Evolutionary conservation across 805 yeast species (phyloP).

Genomic region (Candida succiphila): DNA sequence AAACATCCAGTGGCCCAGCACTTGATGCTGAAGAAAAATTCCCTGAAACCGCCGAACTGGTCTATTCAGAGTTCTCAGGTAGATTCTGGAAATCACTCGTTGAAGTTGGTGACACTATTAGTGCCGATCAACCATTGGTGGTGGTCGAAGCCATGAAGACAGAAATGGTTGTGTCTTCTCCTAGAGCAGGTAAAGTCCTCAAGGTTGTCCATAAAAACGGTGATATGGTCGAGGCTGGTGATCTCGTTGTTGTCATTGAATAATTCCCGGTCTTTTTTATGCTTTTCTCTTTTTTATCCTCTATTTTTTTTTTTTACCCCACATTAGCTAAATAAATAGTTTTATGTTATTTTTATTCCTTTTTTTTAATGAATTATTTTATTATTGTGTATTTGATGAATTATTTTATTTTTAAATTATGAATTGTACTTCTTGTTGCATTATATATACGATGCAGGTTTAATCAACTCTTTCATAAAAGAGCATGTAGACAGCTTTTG

Average conservation of each 20-base stretch:
- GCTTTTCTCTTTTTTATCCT: neutral
- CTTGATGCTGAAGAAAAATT: constrained; percentile 42
- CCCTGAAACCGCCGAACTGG: constrained; percentile 72
- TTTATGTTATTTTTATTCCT: neutral
- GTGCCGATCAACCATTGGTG: constrained; percentile 67
- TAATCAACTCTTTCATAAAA: constrained; percentile 57
- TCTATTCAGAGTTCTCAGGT: constrained; percentile 94
- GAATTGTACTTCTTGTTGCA: neutral
- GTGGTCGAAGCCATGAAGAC: constrained; percentile 98
- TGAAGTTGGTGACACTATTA: constrained; percentile 64
- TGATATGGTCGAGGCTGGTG: constrained; percentile 96
- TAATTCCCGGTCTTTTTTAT: constrained; percentile 10
- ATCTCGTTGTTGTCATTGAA: constrained; percentile 76
- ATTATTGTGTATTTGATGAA: neutral
- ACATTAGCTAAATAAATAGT: neutral
- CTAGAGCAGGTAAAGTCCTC: constrained; percentile 59
- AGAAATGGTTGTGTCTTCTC: constrained; percentile 80
- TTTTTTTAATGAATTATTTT: neutral
- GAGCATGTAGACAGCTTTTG: constrained; percentile 74
- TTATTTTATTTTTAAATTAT: neutral
- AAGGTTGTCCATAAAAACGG: constrained; percentile 77
- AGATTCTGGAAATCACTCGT: constrained; percentile 93
- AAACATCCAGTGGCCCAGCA: constrained; percentile 36
- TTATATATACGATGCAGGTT: neutral
- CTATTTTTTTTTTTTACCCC: too few species aligned